phyloP scores from a whole-genome alignment of 306 rosid genomes.

The Vigna nakashimae region DNA sequence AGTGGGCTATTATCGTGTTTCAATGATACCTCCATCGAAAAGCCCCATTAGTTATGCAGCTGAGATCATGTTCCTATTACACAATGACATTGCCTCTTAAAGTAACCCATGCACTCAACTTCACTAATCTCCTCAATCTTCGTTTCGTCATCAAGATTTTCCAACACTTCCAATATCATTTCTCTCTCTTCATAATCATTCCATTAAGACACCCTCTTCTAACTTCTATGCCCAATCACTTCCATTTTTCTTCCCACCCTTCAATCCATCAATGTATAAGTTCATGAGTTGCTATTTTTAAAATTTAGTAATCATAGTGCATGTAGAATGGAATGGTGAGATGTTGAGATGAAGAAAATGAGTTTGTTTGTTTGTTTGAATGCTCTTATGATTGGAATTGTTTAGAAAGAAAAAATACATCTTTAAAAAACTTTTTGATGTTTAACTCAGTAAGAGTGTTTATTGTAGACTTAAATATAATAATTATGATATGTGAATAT shows the following conservation, averaged over 20 bases:
- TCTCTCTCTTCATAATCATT: conserved; percentile 48
- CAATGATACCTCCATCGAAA: conserved; percentile 53
- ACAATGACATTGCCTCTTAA: conserved; percentile 64
- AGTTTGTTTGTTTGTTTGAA: too few relatives aligned
- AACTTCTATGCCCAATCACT: neutral
- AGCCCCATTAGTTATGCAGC: conserved; percentile 56
- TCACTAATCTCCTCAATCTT: conserved; percentile 41
- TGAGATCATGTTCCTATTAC: conserved; percentile 62
- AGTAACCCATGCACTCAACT: conserved; percentile 57
- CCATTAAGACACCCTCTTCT: conserved; percentile 43
- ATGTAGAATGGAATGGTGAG: neutral
- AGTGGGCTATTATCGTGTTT: conserved; percentile 44
- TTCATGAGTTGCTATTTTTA: too few relatives aligned
- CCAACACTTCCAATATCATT: conserved; percentile 32
- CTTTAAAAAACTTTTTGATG: too few relatives aligned
- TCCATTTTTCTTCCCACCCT: too few relatives aligned
- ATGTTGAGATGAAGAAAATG: too few relatives aligned
- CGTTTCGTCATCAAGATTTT: conserved; percentile 46
- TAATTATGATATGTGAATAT: too few relatives aligned
- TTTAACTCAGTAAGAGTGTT: too few relatives aligned
- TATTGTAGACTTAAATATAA: too few relatives aligned
- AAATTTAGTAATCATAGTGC: neutral
- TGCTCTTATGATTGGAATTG: too few relatives aligned
- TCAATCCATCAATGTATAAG: too few relatives aligned
- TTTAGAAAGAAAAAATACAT: too few relatives aligned